Evolutionary conservation across 768 basidiomycete species (phyloP).

Genomic region (Lyophyllum atratum): DNA sequence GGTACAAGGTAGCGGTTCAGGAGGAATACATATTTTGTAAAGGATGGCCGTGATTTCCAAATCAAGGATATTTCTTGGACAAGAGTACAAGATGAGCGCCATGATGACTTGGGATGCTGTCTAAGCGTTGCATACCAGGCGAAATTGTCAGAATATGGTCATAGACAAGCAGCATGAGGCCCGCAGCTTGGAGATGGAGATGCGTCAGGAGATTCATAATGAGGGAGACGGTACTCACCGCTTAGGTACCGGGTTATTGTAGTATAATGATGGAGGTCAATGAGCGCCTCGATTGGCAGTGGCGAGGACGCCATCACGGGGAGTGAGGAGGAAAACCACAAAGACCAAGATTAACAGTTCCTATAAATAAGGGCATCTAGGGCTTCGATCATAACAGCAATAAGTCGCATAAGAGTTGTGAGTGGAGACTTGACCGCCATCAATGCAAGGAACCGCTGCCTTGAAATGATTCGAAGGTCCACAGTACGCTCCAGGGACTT

Average conservation of each 20-base stretch:
- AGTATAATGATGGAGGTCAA: background rate
- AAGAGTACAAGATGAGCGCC: background rate
- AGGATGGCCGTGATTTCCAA: constrained; percentile 29
- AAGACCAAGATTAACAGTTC: background rate
- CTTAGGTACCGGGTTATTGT: background rate
- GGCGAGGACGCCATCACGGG: background rate
- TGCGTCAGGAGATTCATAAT: background rate
- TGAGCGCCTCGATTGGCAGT: background rate
- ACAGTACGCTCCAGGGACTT: no score
- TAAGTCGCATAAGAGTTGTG: no score
- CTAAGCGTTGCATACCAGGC: constrained; percentile 10
- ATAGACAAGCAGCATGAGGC: constrained; percentile 31
- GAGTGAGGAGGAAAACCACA: background rate
- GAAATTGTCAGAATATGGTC: constrained; percentile 35
- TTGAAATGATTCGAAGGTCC: no score
- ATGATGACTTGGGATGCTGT: background rate
- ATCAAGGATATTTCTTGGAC: constrained; percentile 28
- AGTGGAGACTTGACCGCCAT: no score
- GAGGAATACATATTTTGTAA: constrained; percentile 33
- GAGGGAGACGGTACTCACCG: background rate
- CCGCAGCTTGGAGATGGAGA: constrained; percentile 23
- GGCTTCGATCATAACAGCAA: background rate
- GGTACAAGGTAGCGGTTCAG: constrained; percentile 35
- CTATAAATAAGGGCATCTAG: background rate
- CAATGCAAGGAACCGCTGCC: no score